Base-by-base conservation (phyloP, 78 protist genomes). In the Tieghemostelium lacteum region DNA sequence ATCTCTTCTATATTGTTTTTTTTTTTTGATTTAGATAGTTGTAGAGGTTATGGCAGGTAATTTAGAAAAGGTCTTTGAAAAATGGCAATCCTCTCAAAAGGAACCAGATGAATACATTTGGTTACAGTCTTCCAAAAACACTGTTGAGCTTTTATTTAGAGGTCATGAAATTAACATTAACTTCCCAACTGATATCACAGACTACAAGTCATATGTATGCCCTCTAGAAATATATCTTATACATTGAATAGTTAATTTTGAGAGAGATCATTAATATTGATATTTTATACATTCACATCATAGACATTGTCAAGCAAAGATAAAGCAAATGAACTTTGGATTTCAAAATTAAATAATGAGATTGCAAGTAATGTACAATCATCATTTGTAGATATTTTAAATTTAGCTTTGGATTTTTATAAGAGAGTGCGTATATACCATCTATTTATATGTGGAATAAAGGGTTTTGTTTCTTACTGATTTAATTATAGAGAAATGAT, bases 31-130 rank as follows among this genome's bases (percentile, higher is more conserved):
- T 61, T 61, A 61, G 28, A 28, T 61, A 61, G 8, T 8, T 22
- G 7, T 61, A 61, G 39, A n/a, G n/a, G n/a, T n/a, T n/a, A 80
- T 83, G 89, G 89, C 89, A 69, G 89, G 80, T 28, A 67, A 83
- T 58, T 33, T 83, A 20, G 91, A 83, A 52, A 83, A 50, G 62
- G 29, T 67, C 22, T 83, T 83, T 69, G 91, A 83, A 33, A 37
- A 57, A 69, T 83, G 91, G 91, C 66, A 45, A 45, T 50, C 7
- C 2, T 34, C 71, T 29, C 28, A 26, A 19, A 63, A 60, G 0
- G 78, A 83, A 4, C 78, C 91, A 31, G 76, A 83, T 4, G 91
- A 83, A 12, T 83, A 54, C 49, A 42, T 83, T 69, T 83, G 91
- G 91, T 29, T 83, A 0, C 78, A 83, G n/a, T 83, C 91, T 2